These are phyloP conservation scores for Didymella glomerata DNA, from an alignment of 2,329 filamentous ascomycete species.

Conservation along the genomic window DNA sequence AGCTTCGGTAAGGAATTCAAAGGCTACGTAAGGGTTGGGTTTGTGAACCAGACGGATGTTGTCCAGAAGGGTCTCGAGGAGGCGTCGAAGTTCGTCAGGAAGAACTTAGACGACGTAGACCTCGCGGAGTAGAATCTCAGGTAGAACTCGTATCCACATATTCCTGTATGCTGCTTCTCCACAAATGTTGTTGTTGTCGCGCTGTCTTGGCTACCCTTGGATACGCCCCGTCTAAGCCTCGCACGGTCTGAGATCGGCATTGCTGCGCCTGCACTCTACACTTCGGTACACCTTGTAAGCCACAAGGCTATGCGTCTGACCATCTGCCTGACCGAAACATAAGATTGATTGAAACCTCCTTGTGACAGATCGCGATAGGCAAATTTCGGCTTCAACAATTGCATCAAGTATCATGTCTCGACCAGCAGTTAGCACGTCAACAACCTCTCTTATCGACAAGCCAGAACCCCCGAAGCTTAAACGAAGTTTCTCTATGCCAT, in stretches of 20 bases:
- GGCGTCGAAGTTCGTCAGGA: slow-evolving; percentile 63
- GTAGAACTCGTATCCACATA: background rate
- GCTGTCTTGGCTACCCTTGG: background rate
- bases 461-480: slow-evolving; percentile 4
- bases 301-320: slow-evolving; percentile 8
- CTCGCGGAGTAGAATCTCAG: slow-evolving; percentile 38
- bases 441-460: slow-evolving; percentile 2
- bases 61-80: slow-evolving; percentile 70
- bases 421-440: slow-evolving; percentile 9
- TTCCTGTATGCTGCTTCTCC: background rate
- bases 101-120: slow-evolving; percentile 62
- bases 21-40: slow-evolving; percentile 81
- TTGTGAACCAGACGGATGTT: slow-evolving; percentile 75
- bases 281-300: background rate
- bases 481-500: slow-evolving; percentile 11
- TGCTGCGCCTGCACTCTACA: slow-evolving; percentile 5
- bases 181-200: background rate
- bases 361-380: no score
- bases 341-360: background rate
- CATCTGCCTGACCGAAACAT: background rate
- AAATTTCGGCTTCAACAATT: no score
- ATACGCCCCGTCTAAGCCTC: slow-evolving; percentile 8
- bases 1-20: slow-evolving; percentile 77
- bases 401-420: background rate
- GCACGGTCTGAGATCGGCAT: background rate